Conservation (phyloP, 371 early-diverging fungal species). For the Mortierella sp. region DNA sequence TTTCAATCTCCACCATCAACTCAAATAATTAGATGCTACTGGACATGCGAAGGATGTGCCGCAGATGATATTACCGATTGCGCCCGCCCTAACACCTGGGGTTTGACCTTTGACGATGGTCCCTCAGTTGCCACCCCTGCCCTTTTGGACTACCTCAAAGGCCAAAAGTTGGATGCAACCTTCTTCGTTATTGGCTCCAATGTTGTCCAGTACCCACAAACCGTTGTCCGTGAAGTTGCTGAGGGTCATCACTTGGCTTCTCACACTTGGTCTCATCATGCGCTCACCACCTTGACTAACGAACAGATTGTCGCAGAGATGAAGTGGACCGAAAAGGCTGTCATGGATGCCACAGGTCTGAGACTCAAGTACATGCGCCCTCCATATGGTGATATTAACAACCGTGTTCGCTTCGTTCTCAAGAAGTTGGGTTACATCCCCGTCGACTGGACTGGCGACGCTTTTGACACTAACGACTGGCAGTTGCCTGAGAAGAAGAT, state of each 20-base stretch:
- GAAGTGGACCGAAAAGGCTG: conserved; percentile 72
- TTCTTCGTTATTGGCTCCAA: conserved; percentile 72
- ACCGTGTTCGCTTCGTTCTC: conserved; percentile 70
- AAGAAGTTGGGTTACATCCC: conserved; percentile 66
- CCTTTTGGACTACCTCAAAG: conserved; percentile 64
- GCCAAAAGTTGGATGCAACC: conserved; percentile 65
- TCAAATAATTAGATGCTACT: conserved; percentile 27
- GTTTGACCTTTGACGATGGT: conserved; percentile 74
- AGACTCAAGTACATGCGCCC: conserved; percentile 64
- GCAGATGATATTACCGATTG: conserved; percentile 33
- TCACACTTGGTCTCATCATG: conserved; percentile 71
- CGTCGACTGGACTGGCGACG: conserved; percentile 57
- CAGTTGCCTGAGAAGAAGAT: conserved; percentile 36
- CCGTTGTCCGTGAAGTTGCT: conserved; percentile 57
- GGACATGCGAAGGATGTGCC: conserved; percentile 44
- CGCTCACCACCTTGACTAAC: conserved; percentile 68
- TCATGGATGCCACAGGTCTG: conserved; percentile 70
- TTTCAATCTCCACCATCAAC: neutral
- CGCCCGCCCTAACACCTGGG: conserved; percentile 57
- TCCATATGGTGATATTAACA: conserved; percentile 76
- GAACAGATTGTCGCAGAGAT: too few species aligned
- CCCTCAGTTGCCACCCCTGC: conserved; percentile 61
- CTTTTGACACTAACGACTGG: conserved; percentile 55
- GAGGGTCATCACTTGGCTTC: conserved; percentile 57
- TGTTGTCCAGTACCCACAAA: conserved; percentile 62